phyloP scores from a whole-genome alignment of 148 eudicot genomes.

The Arctostaphylos glauca region DNA sequence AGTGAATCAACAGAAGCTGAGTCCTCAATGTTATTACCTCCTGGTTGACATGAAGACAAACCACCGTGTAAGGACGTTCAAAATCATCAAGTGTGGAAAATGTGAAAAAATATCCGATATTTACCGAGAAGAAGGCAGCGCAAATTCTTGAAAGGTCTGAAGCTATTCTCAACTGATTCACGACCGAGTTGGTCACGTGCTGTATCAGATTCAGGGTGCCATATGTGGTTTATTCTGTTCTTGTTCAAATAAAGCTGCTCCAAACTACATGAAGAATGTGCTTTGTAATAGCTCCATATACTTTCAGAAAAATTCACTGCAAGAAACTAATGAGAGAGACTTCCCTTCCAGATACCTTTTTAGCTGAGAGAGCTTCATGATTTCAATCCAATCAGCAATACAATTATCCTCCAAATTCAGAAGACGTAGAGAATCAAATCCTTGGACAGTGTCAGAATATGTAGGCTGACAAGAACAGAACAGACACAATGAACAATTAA shows the following conservation, averaged over 20 bases:
- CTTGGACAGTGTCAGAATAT: conserved; percentile 57
- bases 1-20: conserved; percentile 71
- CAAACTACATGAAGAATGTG: conserved; percentile 45
- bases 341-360: conserved; percentile 42
- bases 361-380: conserved; percentile 67
- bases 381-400: conserved; percentile 80
- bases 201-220: conserved; percentile 49
- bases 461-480: conserved; percentile 43
- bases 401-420: conserved; percentile 82
- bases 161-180: conserved; percentile 21
- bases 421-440: conserved; percentile 63
- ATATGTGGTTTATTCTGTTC: conserved; percentile 50
- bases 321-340: background rate
- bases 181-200: conserved; percentile 19
- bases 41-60: conserved; percentile 39
- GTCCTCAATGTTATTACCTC: conserved; percentile 73
- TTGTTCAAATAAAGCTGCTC: conserved; percentile 85
- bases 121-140: conserved; percentile 77
- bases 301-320: background rate
- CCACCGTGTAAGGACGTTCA: conserved; percentile 12
- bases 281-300: conserved; percentile 12
- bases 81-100: background rate
- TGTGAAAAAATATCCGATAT: conserved; percentile 15
- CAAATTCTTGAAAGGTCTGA: conserved; percentile 56
- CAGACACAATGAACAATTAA: background rate